Evolutionary conservation across 345 rosid genomes (phyloP), one percentile per base, ranked within the genome.

Genomic region (Euphorbia peplus): DNA sequence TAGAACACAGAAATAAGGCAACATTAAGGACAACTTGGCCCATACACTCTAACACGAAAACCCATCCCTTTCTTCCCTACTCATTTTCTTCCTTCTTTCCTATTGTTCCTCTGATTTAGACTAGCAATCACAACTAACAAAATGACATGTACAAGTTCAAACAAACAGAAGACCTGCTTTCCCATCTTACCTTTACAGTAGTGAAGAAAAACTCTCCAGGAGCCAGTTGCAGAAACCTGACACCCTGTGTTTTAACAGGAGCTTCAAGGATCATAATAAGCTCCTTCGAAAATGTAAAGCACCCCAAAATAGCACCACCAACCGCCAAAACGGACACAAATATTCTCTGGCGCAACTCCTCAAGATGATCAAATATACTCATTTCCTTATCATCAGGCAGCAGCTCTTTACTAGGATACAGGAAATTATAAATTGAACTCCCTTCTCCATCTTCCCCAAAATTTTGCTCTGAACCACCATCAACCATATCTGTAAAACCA

Each of bases 181-280:
- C 70, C n/a, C 57, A 60, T 24, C 81, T 41, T 32, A 93, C 97
- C 98, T 91, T 93, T 59, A 93, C 60, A 72, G 98, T 93, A 8
- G 98, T 93, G 73, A 93, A 93, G 91, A 93, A 93, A 81, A 93
- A 91, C 69, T 93, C 98, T 26, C 98, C 98, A 18, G 98, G 98
- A 75, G 96, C 97, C 28, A 93, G 85, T 78, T 93, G 98, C 68
- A 93, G 82, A 83, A 93, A 93, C 26, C 96, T 79, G 10, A 91
- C 99, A 68, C 99, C 99, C 69, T 95, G 90, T 1, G 75, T 26
- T 80, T 91, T 95, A 76, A 95, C 99, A 15, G 99, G 97, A 67
- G 99, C 99, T 88, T 93, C 98, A 71, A 93, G 99, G 78, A 95
- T 44, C 69, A 89, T 67, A 63, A 95, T 75, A 30, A 95, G 81